Conservation (phyloP, 2,329 filamentous ascomycete genomes). For the Diaporthe amygdali region DNA sequence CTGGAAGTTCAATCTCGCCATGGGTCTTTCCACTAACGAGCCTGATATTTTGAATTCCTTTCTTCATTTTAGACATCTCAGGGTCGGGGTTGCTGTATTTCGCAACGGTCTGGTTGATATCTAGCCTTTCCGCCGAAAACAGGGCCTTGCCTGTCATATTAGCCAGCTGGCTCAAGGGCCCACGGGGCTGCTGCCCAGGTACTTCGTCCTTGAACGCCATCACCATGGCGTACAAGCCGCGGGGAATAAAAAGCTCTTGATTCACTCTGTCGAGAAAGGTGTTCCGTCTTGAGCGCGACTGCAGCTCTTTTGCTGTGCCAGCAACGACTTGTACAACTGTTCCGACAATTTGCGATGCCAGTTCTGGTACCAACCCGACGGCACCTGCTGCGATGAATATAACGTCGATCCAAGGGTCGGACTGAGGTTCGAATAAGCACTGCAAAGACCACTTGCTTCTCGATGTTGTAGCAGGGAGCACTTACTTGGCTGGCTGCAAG, state of each 20-base stretch:
- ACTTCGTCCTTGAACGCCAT: conserved; percentile 35
- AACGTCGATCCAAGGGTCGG: conserved; percentile 30
- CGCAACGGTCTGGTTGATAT: conserved; percentile 41
- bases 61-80: conserved; percentile 26
- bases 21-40: conserved; percentile 41
- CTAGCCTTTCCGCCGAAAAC: conserved; percentile 29
- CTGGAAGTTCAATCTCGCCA: conserved; percentile 42
- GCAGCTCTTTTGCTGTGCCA: conserved; percentile 33
- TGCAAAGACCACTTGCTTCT: not conserved
- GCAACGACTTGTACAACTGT: conserved; percentile 32
- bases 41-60: conserved; percentile 38
- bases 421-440: not conserved
- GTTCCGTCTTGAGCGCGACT: conserved; percentile 32
- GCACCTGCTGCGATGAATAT: conserved; percentile 30
- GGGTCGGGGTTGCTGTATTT: conserved; percentile 36
- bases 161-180: conserved; percentile 26
- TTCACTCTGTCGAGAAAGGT: conserved; percentile 36
- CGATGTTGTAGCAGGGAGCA: not conserved
- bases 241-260: conserved; percentile 36
- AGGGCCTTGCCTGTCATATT: conserved; percentile 23
- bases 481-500: conserved; percentile 30
- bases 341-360: conserved; percentile 35
- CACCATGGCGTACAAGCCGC: conserved; percentile 35
- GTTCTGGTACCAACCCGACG: conserved; percentile 34
- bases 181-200: conserved; percentile 22